Evolutionary conservation across 345 rosid genomes (phyloP).

Genomic region (Rhodomyrtus tomentosa): DNA sequence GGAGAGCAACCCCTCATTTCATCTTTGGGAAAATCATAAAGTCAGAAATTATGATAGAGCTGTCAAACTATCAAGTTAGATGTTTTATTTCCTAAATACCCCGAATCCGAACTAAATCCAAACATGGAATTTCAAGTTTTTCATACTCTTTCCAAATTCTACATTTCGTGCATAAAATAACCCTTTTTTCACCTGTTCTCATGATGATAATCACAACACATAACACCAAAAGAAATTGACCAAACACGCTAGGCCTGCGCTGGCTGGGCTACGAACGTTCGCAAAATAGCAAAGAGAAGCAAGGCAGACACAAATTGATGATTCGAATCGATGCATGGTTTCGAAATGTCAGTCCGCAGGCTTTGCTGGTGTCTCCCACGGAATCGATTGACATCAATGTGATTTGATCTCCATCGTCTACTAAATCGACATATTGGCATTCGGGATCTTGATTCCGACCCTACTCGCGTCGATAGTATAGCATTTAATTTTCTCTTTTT

Average conservation of each 20-base stretch:
- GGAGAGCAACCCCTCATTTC: neutral
- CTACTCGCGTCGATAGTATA: too few species aligned
- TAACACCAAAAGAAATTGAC: neutral
- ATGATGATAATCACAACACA: neutral
- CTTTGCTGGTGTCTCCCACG: too few species aligned
- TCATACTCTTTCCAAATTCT: neutral
- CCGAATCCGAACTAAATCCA: neutral
- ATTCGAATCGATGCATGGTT: neutral
- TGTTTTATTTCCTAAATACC: neutral
- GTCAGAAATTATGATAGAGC: too few species aligned
- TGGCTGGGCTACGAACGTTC: neutral
- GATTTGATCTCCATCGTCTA: neutral
- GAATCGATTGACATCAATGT: neutral
- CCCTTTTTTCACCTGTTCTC: neutral
- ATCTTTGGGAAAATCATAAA: too few species aligned
- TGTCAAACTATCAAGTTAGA: too few species aligned
- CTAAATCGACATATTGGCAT: neutral
- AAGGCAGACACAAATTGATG: neutral
- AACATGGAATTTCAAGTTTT: neutral
- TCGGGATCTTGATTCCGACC: neutral
- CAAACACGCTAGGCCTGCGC: neutral
- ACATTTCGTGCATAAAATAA: neutral
- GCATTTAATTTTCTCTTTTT: neutral
- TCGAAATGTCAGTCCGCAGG: neutral
- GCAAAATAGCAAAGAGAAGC: neutral